These are phyloP conservation scores for Nicotiana knightiana DNA, from an alignment of 257 asterid genomes.

Conservation along the genomic window DNA sequence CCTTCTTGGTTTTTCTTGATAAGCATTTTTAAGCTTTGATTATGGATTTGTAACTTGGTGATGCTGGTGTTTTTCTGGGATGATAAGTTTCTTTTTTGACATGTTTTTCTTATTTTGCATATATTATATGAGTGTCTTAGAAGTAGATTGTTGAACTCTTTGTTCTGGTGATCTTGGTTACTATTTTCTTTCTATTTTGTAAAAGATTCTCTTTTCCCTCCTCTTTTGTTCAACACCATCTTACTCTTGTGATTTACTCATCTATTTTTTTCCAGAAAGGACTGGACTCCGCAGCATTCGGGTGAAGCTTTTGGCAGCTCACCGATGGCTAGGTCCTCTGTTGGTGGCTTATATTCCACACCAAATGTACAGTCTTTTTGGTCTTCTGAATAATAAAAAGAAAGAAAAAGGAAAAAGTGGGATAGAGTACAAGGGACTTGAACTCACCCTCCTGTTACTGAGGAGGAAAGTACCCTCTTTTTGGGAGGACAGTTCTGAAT, in stretches of 20 bases:
- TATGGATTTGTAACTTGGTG: constrained; percentile 4
- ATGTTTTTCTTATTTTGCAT: not conserved
- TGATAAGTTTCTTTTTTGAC: not conserved
- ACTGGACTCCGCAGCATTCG: constrained; percentile 41
- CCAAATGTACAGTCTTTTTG: constrained; percentile 84
- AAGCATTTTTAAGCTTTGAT: not conserved
- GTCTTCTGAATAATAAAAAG: constrained; percentile 29
- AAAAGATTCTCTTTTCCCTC: not conserved
- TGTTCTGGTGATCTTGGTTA: not conserved
- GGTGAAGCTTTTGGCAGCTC: constrained; percentile 52
- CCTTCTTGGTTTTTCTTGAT: not conserved
- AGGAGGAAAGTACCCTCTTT: constrained; percentile 43
- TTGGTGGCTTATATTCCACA: constrained; percentile 73
- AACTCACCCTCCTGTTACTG: constrained; percentile 31
- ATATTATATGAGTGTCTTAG: not conserved
- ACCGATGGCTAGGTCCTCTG: constrained; percentile 46
- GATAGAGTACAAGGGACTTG: constrained; percentile 24
- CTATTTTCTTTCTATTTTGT: not conserved
- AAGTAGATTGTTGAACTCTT: constrained; percentile 1
- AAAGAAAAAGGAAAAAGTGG: constrained; percentile 1
- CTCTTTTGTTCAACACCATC: not conserved
- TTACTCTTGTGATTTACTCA: constrained; percentile 4
- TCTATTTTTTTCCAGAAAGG: constrained; percentile 50
- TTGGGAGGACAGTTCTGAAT: constrained; percentile 36
- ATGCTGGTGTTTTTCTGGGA: not conserved